Evolutionary conservation across 306 rosid species (phyloP).

Genomic region (Crotalaria pallida): DNA sequence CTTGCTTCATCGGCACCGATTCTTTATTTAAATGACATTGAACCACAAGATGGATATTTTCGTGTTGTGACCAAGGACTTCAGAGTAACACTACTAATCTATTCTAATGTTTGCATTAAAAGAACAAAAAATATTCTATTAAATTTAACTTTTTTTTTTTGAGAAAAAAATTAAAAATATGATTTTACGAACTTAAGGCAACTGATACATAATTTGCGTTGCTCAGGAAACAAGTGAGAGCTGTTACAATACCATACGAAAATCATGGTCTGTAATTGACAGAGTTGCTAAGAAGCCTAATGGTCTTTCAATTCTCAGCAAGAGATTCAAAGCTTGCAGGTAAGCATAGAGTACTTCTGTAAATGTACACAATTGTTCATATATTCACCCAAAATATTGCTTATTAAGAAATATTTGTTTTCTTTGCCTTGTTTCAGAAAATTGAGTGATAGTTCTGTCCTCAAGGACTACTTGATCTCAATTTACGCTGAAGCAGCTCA

Average conservation of each 20-base stretch:
- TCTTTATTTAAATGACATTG: constrained; percentile 40
- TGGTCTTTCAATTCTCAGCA: constrained; percentile 44
- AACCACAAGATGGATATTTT: constrained; percentile 40
- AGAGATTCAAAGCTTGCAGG: constrained; percentile 49
- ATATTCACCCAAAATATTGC: neutral
- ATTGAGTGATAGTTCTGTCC: constrained; percentile 12
- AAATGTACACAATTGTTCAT: neutral
- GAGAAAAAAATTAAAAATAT: too few species aligned
- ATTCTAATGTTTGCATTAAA: neutral
- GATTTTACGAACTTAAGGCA: neutral
- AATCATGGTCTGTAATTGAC: constrained; percentile 61
- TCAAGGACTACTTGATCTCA: constrained; percentile 22
- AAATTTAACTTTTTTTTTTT: neutral
- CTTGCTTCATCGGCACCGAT: constrained; percentile 63
- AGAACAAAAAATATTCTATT: neutral
- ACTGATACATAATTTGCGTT: neutral
- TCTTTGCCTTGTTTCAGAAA: neutral
- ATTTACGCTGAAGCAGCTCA: constrained; percentile 21
- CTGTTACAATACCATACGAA: constrained; percentile 39
- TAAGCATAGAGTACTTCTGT: constrained; percentile 1
- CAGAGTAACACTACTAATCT: constrained; percentile 24
- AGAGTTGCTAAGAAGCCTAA: constrained; percentile 25
- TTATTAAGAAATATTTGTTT: neutral
- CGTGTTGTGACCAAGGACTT: constrained; percentile 40
- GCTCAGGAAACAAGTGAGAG: constrained; percentile 49